Evolutionary conservation across 345 rosid genomes (phyloP), one percentile per base, ranked within the genome.

Genomic region (Arabidopsis suecica): DNA sequence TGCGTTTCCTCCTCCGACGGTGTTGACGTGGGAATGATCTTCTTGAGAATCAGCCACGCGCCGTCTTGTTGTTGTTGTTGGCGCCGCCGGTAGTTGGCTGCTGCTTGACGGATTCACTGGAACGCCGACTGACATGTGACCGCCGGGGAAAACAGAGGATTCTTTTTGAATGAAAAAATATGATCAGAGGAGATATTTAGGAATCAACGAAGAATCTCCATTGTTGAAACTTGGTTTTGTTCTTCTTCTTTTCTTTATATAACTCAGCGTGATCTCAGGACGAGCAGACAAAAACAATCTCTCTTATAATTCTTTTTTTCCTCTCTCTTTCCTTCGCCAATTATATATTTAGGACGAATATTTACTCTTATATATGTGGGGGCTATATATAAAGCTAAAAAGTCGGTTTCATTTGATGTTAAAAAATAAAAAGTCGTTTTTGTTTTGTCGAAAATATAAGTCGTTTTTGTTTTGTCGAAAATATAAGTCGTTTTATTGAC

Each of bases 31-130:
- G 68, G 71, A 44, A 34, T 61, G 71, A 45, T 84, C 88, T 16
- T 82, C 70, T 37, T 78, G 48, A 6, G 76, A 68, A 72, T 80
- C 85, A 12, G 83, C 75, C 68, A 88, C 87, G 23, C 99, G 99
- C 14, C 99, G 82, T 67, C 99, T 81, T 37, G 94, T 83, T 9
- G 92, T 77, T 10, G 91, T 76, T 34, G 93, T 77, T 41, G 87
- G 82, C 23, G 75, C 84, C 3, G 77, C 77, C 65, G 84, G 77
- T 64, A 42, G 67, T 12, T 94, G 91, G 77, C 85, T 83, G 50
- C 69, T 83, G 86, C 50, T 83, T 59, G 89, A 51, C 18, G 89
- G 58, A 58, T 20, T 81, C 67, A 60, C 68, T 62, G 89, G 75
- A 68, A 72, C 84, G 66, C 86, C 90, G 69, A 88, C 76, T 78